Evolutionary conservation across 257 asterid species (phyloP), one percentile per base, ranked within the genome.

Genomic region (Petunia axillaris): DNA sequence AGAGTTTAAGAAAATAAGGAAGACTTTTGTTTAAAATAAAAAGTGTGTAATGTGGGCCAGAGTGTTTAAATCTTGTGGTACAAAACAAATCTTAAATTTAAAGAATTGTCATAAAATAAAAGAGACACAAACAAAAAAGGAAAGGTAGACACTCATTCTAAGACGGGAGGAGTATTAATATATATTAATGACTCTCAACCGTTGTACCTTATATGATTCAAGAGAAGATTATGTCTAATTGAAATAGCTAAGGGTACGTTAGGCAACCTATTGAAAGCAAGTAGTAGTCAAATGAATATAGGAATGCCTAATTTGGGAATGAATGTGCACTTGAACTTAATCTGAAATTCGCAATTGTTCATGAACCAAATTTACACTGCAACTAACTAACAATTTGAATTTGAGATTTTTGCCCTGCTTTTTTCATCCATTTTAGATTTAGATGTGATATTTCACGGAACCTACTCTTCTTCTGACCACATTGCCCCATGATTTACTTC

Each of bases 241-340:
- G n/a, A n/a, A n/a, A n/a, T 25, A 25, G 25, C 39, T 4, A 8
- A 67, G 37, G 3, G 37, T 68, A n/a, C 41, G 57, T 68, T 70
- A 25, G 77, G 25, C 25, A 70, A 70, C 43, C 43, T 70, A 53
- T 46, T 70, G 77, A 46, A 46, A 46, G 25, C 77, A 68, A 68
- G 57, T 4, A 46, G 2, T 70, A 46, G 77, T 71, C 59, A 71
- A 71, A 71, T 25, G 59, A 52, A 71, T 46, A 48, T 46, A 71
- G 43, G 60, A 41, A 48, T 25, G 48, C 25, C 9, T 46, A 71
- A 70, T 44, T 46, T 70, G 50, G 48, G 77, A 71, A 38, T 10
- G 43, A 64, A 64, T 64, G 7, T 4, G 70, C 13, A 25, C 41
- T 44, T 70, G 77, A 25, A 46, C 76, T 9, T 68, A 3, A 25